Conservation (phyloP, 805 yeast species). For the Kazachstania psychrophila region DNA sequence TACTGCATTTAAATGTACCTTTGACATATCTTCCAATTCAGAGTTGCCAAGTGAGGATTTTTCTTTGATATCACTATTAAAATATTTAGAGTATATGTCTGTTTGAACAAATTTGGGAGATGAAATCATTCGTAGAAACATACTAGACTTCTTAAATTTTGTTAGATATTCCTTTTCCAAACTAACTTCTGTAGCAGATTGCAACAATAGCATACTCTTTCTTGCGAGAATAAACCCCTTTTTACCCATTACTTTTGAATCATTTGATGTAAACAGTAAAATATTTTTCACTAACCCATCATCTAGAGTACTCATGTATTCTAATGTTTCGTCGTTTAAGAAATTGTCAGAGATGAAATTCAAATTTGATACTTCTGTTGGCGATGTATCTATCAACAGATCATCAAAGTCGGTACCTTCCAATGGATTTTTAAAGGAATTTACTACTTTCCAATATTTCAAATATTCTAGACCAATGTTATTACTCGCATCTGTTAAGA, state of each 20-base stretch:
- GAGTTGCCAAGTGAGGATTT: conserved; percentile 9
- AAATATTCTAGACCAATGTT: conserved; percentile 29
- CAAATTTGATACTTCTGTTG: conserved; percentile 22
- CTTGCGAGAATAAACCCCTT: conserved; percentile 38
- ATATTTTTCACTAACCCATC: conserved; percentile 14
- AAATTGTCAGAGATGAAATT: conserved; percentile 14
- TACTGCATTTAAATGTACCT: conserved; percentile 4
- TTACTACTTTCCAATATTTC: conserved; percentile 60
- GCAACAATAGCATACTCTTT: conserved; percentile 49
- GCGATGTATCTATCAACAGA: conserved; percentile 15
- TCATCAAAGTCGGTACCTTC: conserved; percentile 34
- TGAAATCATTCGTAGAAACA: conserved; percentile 45
- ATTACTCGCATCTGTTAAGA: conserved; percentile 5
- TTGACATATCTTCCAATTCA: neutral
- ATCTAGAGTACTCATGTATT: conserved; percentile 17
- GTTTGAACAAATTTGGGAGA: conserved; percentile 31
- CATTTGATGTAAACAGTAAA: conserved; percentile 6
- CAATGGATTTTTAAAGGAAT: conserved; percentile 62
- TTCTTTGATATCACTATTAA: conserved; percentile 6
- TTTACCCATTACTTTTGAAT: conserved; percentile 4
- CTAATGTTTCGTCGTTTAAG: conserved; percentile 13
- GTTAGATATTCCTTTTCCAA: conserved; percentile 48
- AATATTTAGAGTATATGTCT: conserved; percentile 16
- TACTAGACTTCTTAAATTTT: conserved; percentile 52
- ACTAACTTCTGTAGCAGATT: conserved; percentile 40